Base-by-base conservation (phyloP, 148 eudicot genomes). In the Beta vulgaris region DNA sequence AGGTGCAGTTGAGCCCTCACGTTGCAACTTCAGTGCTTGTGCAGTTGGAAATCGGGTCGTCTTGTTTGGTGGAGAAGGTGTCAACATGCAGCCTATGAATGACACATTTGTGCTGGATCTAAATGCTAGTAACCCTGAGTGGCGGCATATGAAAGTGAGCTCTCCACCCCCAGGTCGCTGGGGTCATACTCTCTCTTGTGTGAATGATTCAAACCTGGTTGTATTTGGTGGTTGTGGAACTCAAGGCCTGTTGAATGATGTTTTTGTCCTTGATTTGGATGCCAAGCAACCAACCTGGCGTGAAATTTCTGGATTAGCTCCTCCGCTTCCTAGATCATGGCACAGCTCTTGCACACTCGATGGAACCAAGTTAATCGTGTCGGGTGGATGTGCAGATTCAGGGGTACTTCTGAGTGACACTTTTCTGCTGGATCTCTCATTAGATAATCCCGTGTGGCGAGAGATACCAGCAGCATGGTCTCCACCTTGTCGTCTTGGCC, bases 141-240 rank as follows among this genome's bases (percentile, higher is more conserved):
- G 98, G 98, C 87, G 80, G 79, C 81, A 93, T 79, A 83, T 93
- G 57, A 87, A 90, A 80, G 98, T 93, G 48, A 77, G 97, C 71
- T 93, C 93, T 32, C 98, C 98, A 9, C 98, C 98, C 46, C 98
- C 98, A 14, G 97, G 97, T n/a, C 90, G 97, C 16, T 92, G 97
- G 97, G 97, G 97, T 44, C 97, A 92, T 82, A 92, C 94, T 14
- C 92, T 92, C 29, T 92, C 97, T 42, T 92, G 97, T 60, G 87
- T 92, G 77, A 88, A 92, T 58, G 97, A 84, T 31, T 92, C 97
- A 32, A 80, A 93, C 80, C 83, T 93, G 53, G 98, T 93, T 62
- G 86, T 93, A 28, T 93, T 93, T 73, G 98, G 98, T 48, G 98
- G 98, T 2, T 93, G 97, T 82, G 98, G 98, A 63, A 87, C 85